A percentile compares a stretch with the other conserved stretches of the same genome.
phyloP scores from a whole-genome alignment of 2,329 filamentous ascomycete genomes.

The Claviceps sp. region DNA sequence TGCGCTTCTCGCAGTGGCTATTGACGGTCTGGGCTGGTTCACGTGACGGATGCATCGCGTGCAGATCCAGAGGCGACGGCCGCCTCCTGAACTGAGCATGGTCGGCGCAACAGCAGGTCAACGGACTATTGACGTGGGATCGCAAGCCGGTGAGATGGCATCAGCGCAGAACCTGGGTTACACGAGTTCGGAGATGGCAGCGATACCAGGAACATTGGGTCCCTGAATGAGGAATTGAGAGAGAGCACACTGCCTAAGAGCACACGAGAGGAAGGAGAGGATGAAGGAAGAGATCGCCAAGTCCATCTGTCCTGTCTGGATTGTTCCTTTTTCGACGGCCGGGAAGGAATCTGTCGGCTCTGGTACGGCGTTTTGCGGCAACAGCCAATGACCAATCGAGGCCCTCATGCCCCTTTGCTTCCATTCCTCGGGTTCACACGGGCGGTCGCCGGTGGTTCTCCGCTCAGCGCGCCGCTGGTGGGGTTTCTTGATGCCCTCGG shows the following conservation, averaged over 20 bases:
- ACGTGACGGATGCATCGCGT: slow-evolving; percentile 39
- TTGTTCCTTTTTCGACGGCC: neutral
- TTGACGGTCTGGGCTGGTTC: slow-evolving; percentile 14
- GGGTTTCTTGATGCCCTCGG: no score
- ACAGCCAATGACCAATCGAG: neutral
- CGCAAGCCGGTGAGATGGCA: neutral
- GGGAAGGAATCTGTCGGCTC: neutral
- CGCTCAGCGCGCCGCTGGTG: no score
- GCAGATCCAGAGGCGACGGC: slow-evolving; percentile 45
- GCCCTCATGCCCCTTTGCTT: no score
- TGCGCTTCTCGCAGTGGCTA: neutral
- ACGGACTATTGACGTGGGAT: neutral
- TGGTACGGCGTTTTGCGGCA: slow-evolving; percentile 2
- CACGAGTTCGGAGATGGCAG: neutral
- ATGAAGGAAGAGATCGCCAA: neutral
- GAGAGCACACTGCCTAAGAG: neutral
- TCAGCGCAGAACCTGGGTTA: neutral
- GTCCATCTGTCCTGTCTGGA: neutral
- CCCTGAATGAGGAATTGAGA: neutral
- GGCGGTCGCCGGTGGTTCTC: no score
- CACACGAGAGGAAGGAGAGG: neutral
- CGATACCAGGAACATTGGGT: neutral
- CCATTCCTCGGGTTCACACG: no score
- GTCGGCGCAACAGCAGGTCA: neutral
- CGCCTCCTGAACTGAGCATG: slow-evolving; percentile 18